Conservation (phyloP, 768 basidiomycete species). For the Boletus rubescentipes region DNA sequence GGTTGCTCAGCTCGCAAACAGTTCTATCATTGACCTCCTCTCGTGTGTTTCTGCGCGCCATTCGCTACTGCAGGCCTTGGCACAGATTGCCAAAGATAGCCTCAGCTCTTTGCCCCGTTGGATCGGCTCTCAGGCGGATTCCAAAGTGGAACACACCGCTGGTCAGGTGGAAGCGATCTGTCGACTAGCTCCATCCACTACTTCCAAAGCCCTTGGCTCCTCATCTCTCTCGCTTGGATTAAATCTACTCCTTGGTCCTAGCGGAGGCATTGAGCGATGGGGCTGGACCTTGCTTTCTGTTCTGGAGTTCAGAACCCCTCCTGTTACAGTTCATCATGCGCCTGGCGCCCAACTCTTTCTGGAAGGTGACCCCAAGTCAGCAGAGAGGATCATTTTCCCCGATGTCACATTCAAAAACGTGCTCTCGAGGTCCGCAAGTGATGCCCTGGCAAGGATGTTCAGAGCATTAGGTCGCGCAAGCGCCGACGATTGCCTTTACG, state of each 20-base stretch:
- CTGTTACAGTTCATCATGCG: conserved; percentile 44
- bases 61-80: conserved; percentile 53
- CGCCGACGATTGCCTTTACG: conserved; percentile 66
- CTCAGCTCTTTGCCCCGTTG: conserved; percentile 71
- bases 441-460: conserved; percentile 69
- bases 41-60: conserved; percentile 41
- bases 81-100: conserved; percentile 62
- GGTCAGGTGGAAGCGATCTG: conserved; percentile 72
- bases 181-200: conserved; percentile 35
- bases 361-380: conserved; percentile 44
- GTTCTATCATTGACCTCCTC: conserved; percentile 48
- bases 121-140: conserved; percentile 67
- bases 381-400: conserved; percentile 50
- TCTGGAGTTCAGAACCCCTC: conserved; percentile 69
- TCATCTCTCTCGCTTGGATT: conserved; percentile 52
- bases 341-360: conserved; percentile 57
- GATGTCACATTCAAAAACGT: conserved; percentile 56
- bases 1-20: conserved; percentile 50
- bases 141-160: conserved; percentile 69
- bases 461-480: conserved; percentile 66
- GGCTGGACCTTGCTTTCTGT: conserved; percentile 82
- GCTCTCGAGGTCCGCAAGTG: conserved; percentile 47
- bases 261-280: conserved; percentile 88
- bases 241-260: conserved; percentile 71
- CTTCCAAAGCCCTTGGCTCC: conserved; percentile 26